Conservation (phyloP, 139 green algal genomes). For the Micromonas pusilla region DNA sequence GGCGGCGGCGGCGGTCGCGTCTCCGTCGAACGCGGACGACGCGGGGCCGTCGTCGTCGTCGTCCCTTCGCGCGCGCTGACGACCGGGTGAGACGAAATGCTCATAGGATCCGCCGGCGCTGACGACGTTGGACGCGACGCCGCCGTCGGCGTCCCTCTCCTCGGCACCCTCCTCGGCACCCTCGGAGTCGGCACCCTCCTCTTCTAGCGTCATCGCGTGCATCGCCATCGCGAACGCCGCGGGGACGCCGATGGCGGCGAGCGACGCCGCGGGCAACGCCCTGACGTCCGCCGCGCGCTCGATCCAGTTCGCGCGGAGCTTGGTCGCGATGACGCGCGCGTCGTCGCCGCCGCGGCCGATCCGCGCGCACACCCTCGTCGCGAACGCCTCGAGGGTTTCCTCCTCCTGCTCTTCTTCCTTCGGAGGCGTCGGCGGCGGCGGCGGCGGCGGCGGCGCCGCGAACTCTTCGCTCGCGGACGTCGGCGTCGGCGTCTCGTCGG, state of each 20-base stretch:
- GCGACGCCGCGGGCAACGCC: not conserved
- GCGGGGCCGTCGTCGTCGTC: not conserved
- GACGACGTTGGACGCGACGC: not conserved
- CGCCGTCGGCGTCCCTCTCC: not conserved
- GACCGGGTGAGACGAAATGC: too few relatives aligned
- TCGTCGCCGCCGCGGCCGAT: not conserved
- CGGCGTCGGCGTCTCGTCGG: too few relatives aligned
- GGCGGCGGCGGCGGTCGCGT: not conserved
- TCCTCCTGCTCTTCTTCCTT: not conserved
- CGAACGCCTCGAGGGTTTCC: not conserved
- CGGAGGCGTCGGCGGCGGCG: too few relatives aligned
- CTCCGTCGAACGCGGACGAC: not conserved
- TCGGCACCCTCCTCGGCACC: not conserved
- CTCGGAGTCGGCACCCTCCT: too few relatives aligned
- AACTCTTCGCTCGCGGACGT: too few relatives aligned
- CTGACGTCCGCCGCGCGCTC: not conserved
- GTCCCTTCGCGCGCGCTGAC: too few relatives aligned
- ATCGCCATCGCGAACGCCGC: not conserved
- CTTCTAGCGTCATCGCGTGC: not conserved
- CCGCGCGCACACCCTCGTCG: not conserved
- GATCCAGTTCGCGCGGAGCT: conserved; percentile 7
- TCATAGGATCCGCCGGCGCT: not conserved
- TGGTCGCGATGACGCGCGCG: not conserved
- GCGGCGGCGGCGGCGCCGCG: too few relatives aligned
- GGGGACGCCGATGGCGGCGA: not conserved